Conservation (phyloP, 2,329 filamentous ascomycete species). For the Xylariales sp. region DNA sequence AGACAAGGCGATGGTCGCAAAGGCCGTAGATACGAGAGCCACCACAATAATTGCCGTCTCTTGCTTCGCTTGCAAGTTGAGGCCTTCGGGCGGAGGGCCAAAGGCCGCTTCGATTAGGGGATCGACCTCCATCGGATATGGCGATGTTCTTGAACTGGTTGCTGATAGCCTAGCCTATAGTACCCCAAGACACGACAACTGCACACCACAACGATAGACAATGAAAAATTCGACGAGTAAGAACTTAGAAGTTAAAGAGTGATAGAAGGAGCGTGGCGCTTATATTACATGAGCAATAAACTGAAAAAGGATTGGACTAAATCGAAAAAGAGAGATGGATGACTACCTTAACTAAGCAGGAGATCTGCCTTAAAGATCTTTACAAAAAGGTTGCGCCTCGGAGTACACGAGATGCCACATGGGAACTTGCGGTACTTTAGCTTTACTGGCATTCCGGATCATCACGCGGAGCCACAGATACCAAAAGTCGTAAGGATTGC, state of each 20-base stretch:
- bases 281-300: constrained; percentile 31
- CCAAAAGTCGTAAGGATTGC: constrained; percentile 32
- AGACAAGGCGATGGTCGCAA: constrained; percentile 38
- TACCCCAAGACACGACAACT: constrained; percentile 8
- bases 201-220: constrained; percentile 16
- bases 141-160: constrained; percentile 2
- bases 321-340: constrained; percentile 18
- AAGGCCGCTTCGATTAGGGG: constrained; percentile 34
- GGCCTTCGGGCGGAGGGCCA: constrained; percentile 38
- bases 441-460: neutral
- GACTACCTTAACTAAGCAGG: constrained; percentile 20
- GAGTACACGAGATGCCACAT: constrained; percentile 4
- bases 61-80: constrained; percentile 37
- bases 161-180: neutral
- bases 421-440: constrained; percentile 23
- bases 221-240: constrained; percentile 27
- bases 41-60: constrained; percentile 39
- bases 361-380: constrained; percentile 28
- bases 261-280: constrained; percentile 22
- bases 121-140: constrained; percentile 40
- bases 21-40: constrained; percentile 38
- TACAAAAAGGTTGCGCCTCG: constrained; percentile 10
- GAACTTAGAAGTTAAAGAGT: neutral
- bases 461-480: constrained; percentile 28
- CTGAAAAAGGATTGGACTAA: constrained; percentile 20